Evolutionary conservation across 805 yeast genomes (phyloP), one percentile per base, ranked within the genome.

Genomic region (Kuraishia molischiana): DNA sequence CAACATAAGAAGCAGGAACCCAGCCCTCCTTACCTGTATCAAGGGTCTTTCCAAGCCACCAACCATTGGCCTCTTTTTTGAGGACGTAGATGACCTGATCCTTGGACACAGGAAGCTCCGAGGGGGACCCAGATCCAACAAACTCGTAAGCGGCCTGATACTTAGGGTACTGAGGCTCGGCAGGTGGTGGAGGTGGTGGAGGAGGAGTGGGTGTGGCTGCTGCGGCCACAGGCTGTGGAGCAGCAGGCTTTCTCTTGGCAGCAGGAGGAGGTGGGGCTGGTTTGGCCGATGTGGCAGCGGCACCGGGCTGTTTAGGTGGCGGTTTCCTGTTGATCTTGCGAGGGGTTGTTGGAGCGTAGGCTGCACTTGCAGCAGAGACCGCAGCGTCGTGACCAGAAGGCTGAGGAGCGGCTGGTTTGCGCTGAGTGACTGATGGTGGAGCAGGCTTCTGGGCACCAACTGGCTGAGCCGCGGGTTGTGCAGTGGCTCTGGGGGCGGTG

Each of bases 1-100:
- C 77, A 51, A 90, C 76, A 54, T 89, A 92, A n/a, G 89, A 84
- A 18, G 92, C 81, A 11, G 99, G 99, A 10, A 92, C 90, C 98
- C 98, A 92, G 4, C 99, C 99, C 56, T 87, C 92, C 40, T 66
- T 72, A 1, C 79, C 53, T 30, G 84, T 92, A 51, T 82, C 89
- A 43, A 80, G 56, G 24, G 76, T 67, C 54, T 82, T 83, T 8
- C 87, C 97, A 41, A 92, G 67, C 49, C 95, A 90, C 99, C 99
- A 92, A 14, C 96, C 95, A 44, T 85, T 89, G 34, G 79, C 77
- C 40, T 81, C 85, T 45, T 81, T 77, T 51, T 73, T 79, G 3
- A 78, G 62, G 24, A 92, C 75, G 43, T 76, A 76, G 28, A 90
- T 77, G 34, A 85, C 64, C 33, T 84, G 83, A 41, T 84, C 95